Percentiles rank a stretch among this genome's conserved stretches.
Conservation (phyloP, 2,329 filamentous ascomycete genomes). For the Dendryphion nanum region DNA sequence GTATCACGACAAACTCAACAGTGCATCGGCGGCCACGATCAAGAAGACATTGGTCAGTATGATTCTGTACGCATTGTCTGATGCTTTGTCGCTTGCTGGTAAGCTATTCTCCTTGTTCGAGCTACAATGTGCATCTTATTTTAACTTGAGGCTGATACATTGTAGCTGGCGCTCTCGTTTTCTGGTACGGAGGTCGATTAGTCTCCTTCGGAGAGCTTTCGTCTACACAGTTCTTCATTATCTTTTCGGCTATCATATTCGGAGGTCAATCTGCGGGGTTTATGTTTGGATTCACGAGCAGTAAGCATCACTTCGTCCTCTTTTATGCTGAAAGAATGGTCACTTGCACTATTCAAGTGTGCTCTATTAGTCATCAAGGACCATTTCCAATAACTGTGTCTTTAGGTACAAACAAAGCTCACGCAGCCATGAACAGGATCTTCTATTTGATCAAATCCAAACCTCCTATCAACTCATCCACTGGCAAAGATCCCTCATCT, state of each 20-base stretch:
- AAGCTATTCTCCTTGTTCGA: slow-evolving; percentile 4
- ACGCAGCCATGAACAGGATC: slow-evolving; percentile 51
- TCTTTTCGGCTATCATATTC: slow-evolving; percentile 81
- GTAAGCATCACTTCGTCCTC: too few relatives aligned
- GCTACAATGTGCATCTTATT: not conserved
- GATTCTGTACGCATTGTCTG: slow-evolving; percentile 73
- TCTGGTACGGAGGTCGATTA: slow-evolving; percentile 22
- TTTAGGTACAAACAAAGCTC: slow-evolving; percentile 89
- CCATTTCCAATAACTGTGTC: too few relatives aligned
- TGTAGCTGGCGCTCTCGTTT: slow-evolving; percentile 9
- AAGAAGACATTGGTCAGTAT: slow-evolving; percentile 71
- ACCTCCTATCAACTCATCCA: slow-evolving; percentile 10
- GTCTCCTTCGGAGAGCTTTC: slow-evolving; percentile 49
- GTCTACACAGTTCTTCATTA: slow-evolving; percentile 85
- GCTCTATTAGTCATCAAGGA: too few relatives aligned
- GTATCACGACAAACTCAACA: slow-evolving; percentile 6
- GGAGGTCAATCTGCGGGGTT: slow-evolving; percentile 85
- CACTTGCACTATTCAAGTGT: too few relatives aligned
- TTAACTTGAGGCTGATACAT: not conserved
- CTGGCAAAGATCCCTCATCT: slow-evolving; percentile 3
- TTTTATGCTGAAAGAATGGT: too few relatives aligned
- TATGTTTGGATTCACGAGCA: slow-evolving; percentile 27
- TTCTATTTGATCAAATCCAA: slow-evolving; percentile 6
- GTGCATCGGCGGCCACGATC: slow-evolving; percentile 49
- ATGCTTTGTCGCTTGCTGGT: slow-evolving; percentile 60